These are phyloP conservation scores for Takashimella tepidaria DNA, from an alignment of 1,284 basidiomycete genomes.

Conservation along the genomic window DNA sequence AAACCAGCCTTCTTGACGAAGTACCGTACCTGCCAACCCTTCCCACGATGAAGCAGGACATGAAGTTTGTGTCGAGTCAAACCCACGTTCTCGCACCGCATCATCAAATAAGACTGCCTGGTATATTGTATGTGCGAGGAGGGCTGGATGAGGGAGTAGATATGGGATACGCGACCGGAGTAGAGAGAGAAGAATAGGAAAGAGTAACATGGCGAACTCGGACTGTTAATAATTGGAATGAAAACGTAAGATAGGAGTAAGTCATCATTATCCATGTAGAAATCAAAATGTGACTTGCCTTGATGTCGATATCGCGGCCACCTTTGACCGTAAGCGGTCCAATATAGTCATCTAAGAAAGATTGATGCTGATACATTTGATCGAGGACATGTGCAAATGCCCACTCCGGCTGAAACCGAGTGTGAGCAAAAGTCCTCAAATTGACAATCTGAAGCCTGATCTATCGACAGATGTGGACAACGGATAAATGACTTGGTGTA, in stretches of 20 bases:
- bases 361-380: constrained; percentile 69
- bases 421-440: constrained; percentile 1
- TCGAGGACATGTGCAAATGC: constrained; percentile 88
- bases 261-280: not conserved
- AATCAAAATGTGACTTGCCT: constrained; percentile 53
- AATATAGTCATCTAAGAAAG: constrained; percentile 69
- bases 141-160: constrained; percentile 69
- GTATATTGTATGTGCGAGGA: constrained; percentile 92
- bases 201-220: constrained; percentile 68
- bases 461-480: not conserved
- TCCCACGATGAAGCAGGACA: constrained; percentile 53
- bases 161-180: constrained; percentile 67
- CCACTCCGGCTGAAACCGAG: constrained; percentile 96
- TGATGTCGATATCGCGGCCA: constrained; percentile 63
- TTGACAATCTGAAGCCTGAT: too few species aligned
- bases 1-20: constrained; percentile 83
- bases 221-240: constrained; percentile 51
- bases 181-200: constrained; percentile 66
- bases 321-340: constrained; percentile 67
- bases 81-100: constrained; percentile 69
- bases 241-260: not conserved
- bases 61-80: constrained; percentile 55
- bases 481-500: not conserved
- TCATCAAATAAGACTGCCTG: constrained; percentile 85
- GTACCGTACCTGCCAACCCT: constrained; percentile 72